Conservation (phyloP, 73 alveolate species). For the Urostyla sp. region DNA sequence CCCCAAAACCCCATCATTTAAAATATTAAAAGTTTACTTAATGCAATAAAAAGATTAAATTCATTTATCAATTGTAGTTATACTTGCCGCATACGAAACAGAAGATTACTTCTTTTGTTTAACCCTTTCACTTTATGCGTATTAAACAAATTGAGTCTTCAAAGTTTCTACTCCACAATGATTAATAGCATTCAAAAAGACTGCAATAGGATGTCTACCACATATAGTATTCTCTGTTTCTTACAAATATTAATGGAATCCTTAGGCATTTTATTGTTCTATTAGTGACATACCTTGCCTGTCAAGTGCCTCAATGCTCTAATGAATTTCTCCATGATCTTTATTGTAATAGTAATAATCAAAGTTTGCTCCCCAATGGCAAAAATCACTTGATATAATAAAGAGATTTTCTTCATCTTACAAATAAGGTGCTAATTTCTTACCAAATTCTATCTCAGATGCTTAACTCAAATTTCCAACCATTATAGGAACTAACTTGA, state of each 20-base stretch:
- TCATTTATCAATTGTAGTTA: too few relatives aligned
- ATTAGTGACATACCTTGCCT: slow-evolving; percentile 80
- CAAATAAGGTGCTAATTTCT: slow-evolving; percentile 81
- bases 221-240: slow-evolving; percentile 87
- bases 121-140: slow-evolving; percentile 79
- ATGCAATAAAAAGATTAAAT: slow-evolving; percentile 30
- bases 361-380: slow-evolving; percentile 97
- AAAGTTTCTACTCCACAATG: slow-evolving; percentile 39
- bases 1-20: too few relatives aligned
- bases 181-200: slow-evolving; percentile 69
- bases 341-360: slow-evolving; percentile 41
- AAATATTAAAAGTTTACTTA: neutral
- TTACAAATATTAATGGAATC: slow-evolving; percentile 75
- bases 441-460: slow-evolving; percentile 80
- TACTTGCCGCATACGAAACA: slow-evolving; percentile 89
- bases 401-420: slow-evolving; percentile 84
- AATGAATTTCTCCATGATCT: slow-evolving; percentile 33
- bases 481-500: slow-evolving; percentile 92
- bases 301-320: slow-evolving; percentile 81
- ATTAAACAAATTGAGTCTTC: slow-evolving; percentile 73
- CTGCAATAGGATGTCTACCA: slow-evolving; percentile 93
- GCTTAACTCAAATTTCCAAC: slow-evolving; percentile 88
- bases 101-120: slow-evolving; percentile 69
- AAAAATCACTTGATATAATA: slow-evolving; percentile 93
- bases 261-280: slow-evolving; percentile 66